phyloP scores from a whole-genome alignment of 1,284 basidiomycete genomes.

The Volvariella volvacea region DNA sequence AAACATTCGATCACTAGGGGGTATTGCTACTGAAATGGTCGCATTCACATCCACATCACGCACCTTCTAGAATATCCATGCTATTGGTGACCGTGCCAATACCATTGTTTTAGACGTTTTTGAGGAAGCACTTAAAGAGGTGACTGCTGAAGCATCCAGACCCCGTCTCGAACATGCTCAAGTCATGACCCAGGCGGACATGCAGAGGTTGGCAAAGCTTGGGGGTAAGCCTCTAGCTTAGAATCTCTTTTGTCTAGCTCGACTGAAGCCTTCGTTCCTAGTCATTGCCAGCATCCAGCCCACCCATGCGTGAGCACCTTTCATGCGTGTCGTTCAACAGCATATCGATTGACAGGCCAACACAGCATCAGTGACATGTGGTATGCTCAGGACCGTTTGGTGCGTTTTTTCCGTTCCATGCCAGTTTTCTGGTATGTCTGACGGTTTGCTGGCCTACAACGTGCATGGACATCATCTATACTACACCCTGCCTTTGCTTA shows the following conservation, averaged over 20 bases:
- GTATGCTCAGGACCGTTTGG: slow-evolving; percentile 79
- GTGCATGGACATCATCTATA: background rate
- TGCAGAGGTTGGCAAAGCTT: slow-evolving; percentile 67
- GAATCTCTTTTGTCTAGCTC: background rate
- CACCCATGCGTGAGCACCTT: slow-evolving; percentile 68
- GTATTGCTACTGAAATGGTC: background rate
- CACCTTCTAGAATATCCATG: slow-evolving; percentile 70
- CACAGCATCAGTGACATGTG: slow-evolving; percentile 80
- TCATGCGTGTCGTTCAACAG: background rate
- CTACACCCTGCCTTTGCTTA: background rate
- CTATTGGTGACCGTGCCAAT: slow-evolving; percentile 90
- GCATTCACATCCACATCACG: slow-evolving; percentile 1
- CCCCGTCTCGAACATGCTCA: slow-evolving; percentile 90
- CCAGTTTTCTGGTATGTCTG: slow-evolving; percentile 1
- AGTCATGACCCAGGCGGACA: slow-evolving; percentile 68
- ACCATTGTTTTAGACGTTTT: slow-evolving; percentile 79
- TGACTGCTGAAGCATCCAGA: slow-evolving; percentile 57
- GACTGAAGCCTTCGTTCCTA: slow-evolving; percentile 21
- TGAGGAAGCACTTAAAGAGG: slow-evolving; percentile 55
- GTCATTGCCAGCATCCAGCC: slow-evolving; percentile 83
- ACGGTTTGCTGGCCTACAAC: slow-evolving; percentile 1
- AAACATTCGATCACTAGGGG: slow-evolving; percentile 4
- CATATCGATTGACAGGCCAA: background rate
- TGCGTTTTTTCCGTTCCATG: slow-evolving; percentile 26
- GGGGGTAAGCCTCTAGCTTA: slow-evolving; percentile 45